Evolutionary conservation across 305 asterid species (phyloP), one percentile per base, ranked within the genome.

Genomic region (Fraxinus angustifolia): DNA sequence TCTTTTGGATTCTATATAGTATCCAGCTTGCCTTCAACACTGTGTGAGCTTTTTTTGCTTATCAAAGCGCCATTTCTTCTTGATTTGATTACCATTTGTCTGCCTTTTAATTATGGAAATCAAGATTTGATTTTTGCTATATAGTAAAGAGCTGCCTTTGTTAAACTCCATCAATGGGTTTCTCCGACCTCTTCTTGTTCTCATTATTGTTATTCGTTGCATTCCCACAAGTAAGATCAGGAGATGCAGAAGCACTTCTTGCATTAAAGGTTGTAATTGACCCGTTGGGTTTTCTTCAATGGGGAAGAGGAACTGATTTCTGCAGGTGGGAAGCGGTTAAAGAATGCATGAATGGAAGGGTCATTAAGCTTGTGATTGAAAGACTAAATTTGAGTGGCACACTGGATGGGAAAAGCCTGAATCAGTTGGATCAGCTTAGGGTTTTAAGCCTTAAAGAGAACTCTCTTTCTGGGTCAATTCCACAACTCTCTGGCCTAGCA

Each of bases 301-400:
- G 99, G 98, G 82, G 71, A 33, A 30, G 21, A n/a, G 88, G 83
- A 36, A 86, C 53, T 19, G 82, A 89, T 82, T 75, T 90, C 50
- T 96, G 99, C 82, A 83, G 82, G 23, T 96, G 98, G 99, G 76
- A 84, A 79, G 98, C 98, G 45, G 97, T 96, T 23, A 94, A 85
- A 70, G 87, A 94, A 83, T 96, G 99, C 88, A 79, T 84, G 34
- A 87, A 89, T 79, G 98, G 94, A 62, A 91, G 98, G 79, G 97
- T 94, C 6, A 85, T 86, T 2, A 96, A 93, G 89, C 95, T 96
- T 38, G 99, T 93, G 34, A 88, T 96, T 26, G 98, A 96, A 78
- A 83, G 82, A 19, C 45, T 85, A 2, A 94, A 89, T 81, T 84
- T 96, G 79, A 94, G 84, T 81, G 99, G 99, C 34, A 82, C 84